These are phyloP conservation scores for Camptophora hylomeconis DNA, from an alignment of 2,329 filamentous ascomycete species.

Conservation along the genomic window DNA sequence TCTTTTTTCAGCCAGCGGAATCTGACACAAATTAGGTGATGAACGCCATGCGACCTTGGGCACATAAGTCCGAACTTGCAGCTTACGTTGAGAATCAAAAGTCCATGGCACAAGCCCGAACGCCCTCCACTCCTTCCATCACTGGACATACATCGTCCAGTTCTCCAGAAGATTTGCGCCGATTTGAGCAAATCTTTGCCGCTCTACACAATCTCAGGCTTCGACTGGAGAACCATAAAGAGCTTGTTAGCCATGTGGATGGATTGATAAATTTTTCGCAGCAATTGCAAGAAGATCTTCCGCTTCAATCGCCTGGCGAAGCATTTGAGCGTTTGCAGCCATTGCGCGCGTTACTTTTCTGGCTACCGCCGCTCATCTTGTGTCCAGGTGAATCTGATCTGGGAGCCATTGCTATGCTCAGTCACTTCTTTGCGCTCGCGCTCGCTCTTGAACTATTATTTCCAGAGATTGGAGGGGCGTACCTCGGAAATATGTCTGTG, in stretches of 20 bases:
- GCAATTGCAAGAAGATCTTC: slow-evolving; percentile 57
- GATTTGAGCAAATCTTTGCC: slow-evolving; percentile 53
- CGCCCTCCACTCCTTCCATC: slow-evolving; percentile 22
- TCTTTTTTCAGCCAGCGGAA: neutral
- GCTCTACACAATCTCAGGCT: slow-evolving; percentile 46
- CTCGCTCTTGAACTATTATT: slow-evolving; percentile 82
- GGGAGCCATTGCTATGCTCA: slow-evolving; percentile 68
- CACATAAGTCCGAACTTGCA: slow-evolving; percentile 61
- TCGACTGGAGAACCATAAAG: slow-evolving; percentile 54
- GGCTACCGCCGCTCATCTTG: slow-evolving; percentile 76
- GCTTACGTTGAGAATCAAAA: slow-evolving; percentile 29
- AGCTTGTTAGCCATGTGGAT: slow-evolving; percentile 55
- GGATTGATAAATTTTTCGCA: slow-evolving; percentile 62
- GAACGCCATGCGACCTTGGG: slow-evolving; percentile 82
- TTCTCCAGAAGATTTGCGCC: slow-evolving; percentile 49
- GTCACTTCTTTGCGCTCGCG: slow-evolving; percentile 82
- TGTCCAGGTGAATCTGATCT: slow-evolving; percentile 64
- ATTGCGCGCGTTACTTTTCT: slow-evolving; percentile 86
- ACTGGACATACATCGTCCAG: slow-evolving; percentile 11
- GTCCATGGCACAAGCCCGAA: slow-evolving; percentile 23
- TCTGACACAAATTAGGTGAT: slow-evolving; percentile 48
- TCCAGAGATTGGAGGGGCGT: slow-evolving; percentile 78
- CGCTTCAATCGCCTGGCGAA: slow-evolving; percentile 58
- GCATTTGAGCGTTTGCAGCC: slow-evolving; percentile 85
- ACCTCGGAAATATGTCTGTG: slow-evolving; percentile 70